These are phyloP conservation scores for Sporothrix euskadiensis DNA, from an alignment of 2,329 filamentous ascomycete genomes.

Conservation along the genomic window DNA sequence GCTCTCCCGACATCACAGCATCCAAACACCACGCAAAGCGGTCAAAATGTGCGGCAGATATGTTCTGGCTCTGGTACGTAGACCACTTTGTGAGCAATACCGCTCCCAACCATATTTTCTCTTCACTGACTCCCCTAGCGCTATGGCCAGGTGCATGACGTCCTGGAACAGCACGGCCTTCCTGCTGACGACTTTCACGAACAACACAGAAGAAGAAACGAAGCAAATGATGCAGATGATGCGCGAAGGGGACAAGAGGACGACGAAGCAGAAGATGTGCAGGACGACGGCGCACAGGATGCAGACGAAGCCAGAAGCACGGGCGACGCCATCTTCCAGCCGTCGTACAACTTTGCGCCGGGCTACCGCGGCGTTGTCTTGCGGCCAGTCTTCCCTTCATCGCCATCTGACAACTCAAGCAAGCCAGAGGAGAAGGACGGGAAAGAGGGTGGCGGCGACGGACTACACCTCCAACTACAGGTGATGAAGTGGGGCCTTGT, in stretches of 20 bases:
- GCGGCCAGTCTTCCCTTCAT: constrained; percentile 43
- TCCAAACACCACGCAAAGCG: background rate
- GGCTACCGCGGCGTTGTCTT: constrained; percentile 85
- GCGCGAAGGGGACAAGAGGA: constrained; percentile 52
- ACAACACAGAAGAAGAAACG: background rate
- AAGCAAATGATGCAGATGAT: background rate
- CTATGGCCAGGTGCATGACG: constrained; percentile 71
- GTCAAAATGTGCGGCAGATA: constrained; percentile 42
- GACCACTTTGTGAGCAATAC: background rate
- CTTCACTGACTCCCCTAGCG: constrained; percentile 52
- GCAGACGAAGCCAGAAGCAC: constrained; percentile 35
- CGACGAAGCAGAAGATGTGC: constrained; percentile 64
- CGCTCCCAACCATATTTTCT: background rate
- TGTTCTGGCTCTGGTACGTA: constrained; percentile 43
- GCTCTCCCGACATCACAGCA: background rate
- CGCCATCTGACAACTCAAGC: background rate
- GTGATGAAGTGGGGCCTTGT: constrained; percentile 95
- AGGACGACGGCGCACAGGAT: constrained; percentile 33
- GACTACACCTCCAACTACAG: constrained; percentile 73
- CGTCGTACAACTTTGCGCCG: constrained; percentile 91
- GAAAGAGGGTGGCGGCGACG: too few relatives aligned
- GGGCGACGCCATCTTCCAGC: constrained; percentile 52
- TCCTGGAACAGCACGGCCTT: constrained; percentile 63
- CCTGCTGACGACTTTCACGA: constrained; percentile 7
- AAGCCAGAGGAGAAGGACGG: background rate